Evolutionary conservation across 352 stramenopile genomes (phyloP).

Genomic region (Phytophthora crassamura): DNA sequence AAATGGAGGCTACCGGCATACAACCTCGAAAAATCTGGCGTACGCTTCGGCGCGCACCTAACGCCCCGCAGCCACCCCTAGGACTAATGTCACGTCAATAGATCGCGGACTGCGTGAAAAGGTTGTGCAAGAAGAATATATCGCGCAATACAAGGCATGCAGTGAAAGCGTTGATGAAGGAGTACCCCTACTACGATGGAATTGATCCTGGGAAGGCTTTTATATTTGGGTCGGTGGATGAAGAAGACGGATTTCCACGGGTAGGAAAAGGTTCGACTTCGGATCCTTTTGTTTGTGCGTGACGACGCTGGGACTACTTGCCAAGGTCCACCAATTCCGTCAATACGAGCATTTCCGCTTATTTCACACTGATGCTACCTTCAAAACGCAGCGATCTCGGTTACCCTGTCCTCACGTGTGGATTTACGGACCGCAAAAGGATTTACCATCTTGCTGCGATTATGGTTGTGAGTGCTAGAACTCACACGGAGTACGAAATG

Average conservation of each 20-base stretch:
- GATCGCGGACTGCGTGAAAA: not conserved
- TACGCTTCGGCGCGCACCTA: not conserved
- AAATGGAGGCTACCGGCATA: too few species aligned
- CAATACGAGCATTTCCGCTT: not conserved
- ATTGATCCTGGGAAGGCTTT: not conserved
- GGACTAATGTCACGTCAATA: not conserved
- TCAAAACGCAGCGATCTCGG: conserved; percentile 5
- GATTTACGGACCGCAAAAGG: not conserved
- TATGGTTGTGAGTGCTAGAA: conserved; percentile 4
- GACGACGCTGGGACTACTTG: not conserved
- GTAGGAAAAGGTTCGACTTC: conserved; percentile 2
- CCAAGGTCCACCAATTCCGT: conserved; percentile 3
- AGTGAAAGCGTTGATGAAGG: not conserved
- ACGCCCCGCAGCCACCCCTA: not conserved
- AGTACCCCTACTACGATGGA: not conserved
- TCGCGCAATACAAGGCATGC: not conserved
- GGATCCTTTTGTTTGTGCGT: conserved; percentile 8
- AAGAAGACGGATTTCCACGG: not conserved
- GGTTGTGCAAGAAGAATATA: not conserved
- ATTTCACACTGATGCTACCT: conserved; percentile 12
- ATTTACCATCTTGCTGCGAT: not conserved
- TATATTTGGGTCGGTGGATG: conserved; percentile 1
- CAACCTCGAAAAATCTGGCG: not conserved
- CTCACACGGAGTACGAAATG: not conserved
- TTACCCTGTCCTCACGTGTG: conserved; percentile 16